A percentile compares a stretch with the other conserved stretches of the same genome.
These are phyloP conservation scores for Cordyceps sp. DNA, from an alignment of 2,329 filamentous ascomycete species.

Conservation along the genomic window DNA sequence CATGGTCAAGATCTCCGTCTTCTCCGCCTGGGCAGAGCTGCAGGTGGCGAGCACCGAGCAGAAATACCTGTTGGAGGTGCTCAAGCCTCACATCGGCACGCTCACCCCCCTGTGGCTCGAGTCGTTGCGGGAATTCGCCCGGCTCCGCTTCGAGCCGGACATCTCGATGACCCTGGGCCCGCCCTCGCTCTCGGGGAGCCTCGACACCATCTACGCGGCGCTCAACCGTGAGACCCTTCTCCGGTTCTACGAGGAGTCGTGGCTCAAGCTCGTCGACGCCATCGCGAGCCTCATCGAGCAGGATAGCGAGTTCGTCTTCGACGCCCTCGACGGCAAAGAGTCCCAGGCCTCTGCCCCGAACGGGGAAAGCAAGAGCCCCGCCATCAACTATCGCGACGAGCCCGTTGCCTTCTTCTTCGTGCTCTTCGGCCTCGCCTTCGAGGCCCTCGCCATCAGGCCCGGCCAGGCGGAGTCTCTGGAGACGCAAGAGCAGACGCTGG, in stretches of 20 bases:
- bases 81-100: slow-evolving; percentile 78
- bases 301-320: slow-evolving; percentile 94
- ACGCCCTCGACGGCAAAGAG: slow-evolving; percentile 80
- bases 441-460: slow-evolving; percentile 75
- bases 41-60: slow-evolving; percentile 92
- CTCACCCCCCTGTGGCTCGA: slow-evolving; percentile 89
- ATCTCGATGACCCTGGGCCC: slow-evolving; percentile 83
- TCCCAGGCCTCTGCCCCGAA: slow-evolving; percentile 28
- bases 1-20: slow-evolving; percentile 96
- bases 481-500: slow-evolving; percentile 63
- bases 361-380: slow-evolving; percentile 43
- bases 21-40: slow-evolving; percentile 91
- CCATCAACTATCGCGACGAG: slow-evolving; percentile 96
- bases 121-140: slow-evolving; percentile 82
- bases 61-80: slow-evolving; percentile 70
- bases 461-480: slow-evolving; percentile 33
- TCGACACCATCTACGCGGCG: slow-evolving; percentile 89
- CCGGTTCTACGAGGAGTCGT: slow-evolving; percentile 92
- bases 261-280: slow-evolving; percentile 91
- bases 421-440: slow-evolving; percentile 88
- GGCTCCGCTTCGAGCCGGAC: slow-evolving; percentile 87
- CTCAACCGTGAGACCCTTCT: slow-evolving; percentile 86
- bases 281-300: slow-evolving; percentile 96
- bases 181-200: slow-evolving; percentile 63
- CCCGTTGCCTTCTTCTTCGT: slow-evolving; percentile 99